Base-by-base conservation (phyloP, 257 asterid species). In the Nicotiana paniculata region DNA sequence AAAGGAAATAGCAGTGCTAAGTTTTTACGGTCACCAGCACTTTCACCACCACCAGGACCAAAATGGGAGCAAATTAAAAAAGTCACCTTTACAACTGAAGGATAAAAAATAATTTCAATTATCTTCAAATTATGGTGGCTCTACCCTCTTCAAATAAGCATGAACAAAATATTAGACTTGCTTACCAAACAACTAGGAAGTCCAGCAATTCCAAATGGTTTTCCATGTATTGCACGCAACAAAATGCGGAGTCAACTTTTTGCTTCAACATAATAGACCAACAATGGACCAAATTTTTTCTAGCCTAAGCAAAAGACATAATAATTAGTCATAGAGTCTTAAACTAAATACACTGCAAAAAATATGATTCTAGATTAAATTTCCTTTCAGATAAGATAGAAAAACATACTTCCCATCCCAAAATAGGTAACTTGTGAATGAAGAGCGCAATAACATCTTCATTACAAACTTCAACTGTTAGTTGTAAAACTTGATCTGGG, bases 351-450 rank as follows among this genome's bases (percentile, higher is more conserved):
- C 64, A 64, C 51, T 13, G 63, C 16, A 76, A 37, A 9, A 32
- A 51, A 16, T 81, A 0, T 3, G 74, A 33, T 65, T 37, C 30
- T 65, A 67, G 72, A 80, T 48, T 28, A 39, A 43, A 28, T 65
- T 48, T 65, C 24, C 65, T 64, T 65, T 24, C 53, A 33, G 13
- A 48, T 66, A 51, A 79, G 63, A 53, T 85, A 58, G n/a, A 64
- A 48, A 53, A 78, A 89, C 98, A 89, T 90, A 94, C 99, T 89
- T 96, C 99, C 99, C 99, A 96, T 83, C 98, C 97, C 86, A 96
- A 87, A 85, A 89, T 90, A 30, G 97, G 93, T 82, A 96, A 85
- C 87, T 92, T 91, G 90, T 96, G 99, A 89, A 96, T 87, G 80
- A 96, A 89, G 79, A 96, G 98, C 85, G 98, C 86, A 82, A 94